phyloP scores from a whole-genome alignment of 2,329 filamentous ascomycete species.

The Hypoxylon sp. region DNA sequence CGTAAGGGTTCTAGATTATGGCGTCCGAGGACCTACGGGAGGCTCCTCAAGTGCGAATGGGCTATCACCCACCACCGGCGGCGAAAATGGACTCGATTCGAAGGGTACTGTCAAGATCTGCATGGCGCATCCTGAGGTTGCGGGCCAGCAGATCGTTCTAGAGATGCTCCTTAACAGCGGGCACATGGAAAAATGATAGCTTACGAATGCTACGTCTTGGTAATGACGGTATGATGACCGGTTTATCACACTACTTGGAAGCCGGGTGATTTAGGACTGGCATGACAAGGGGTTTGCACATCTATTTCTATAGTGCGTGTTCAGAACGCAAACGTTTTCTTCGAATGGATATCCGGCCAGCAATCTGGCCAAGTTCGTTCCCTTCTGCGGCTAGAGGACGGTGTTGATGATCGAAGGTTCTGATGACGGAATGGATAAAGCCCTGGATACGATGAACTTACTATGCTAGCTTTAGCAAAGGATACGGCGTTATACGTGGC shows the following conservation, averaged over 20 bases:
- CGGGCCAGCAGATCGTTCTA: conserved; percentile 87
- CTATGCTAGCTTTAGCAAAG: conserved; percentile 2
- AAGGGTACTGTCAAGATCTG: conserved; percentile 91
- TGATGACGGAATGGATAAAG: conserved; percentile 20
- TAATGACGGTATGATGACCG: conserved; percentile 16
- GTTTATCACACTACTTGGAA: not conserved
- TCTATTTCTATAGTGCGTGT: conserved; percentile 23
- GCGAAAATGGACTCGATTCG: conserved; percentile 61
- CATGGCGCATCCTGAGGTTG: conserved; percentile 92
- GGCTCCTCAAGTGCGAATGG: conserved; percentile 55
- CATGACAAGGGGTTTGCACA: conserved; percentile 21
- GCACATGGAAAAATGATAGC: conserved; percentile 67
- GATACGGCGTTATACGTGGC: conserved; percentile 19
- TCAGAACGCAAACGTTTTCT: conserved; percentile 10
- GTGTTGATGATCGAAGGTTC: conserved; percentile 16
- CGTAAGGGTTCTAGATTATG: conserved; percentile 91
- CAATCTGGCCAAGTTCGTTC: conserved; percentile 20
- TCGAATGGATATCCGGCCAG: conserved; percentile 36
- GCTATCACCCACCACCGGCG: conserved; percentile 54
- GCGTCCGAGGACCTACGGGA: conserved; percentile 74
- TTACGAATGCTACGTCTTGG: conserved; percentile 22
- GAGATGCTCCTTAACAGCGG: conserved; percentile 95
- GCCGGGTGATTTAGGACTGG: conserved; percentile 1
- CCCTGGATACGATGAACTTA: conserved; percentile 14
- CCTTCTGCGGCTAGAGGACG: not conserved